These are phyloP conservation scores for Aplosporella prunicola DNA, from an alignment of 2,329 filamentous ascomycete genomes.

Conservation along the genomic window DNA sequence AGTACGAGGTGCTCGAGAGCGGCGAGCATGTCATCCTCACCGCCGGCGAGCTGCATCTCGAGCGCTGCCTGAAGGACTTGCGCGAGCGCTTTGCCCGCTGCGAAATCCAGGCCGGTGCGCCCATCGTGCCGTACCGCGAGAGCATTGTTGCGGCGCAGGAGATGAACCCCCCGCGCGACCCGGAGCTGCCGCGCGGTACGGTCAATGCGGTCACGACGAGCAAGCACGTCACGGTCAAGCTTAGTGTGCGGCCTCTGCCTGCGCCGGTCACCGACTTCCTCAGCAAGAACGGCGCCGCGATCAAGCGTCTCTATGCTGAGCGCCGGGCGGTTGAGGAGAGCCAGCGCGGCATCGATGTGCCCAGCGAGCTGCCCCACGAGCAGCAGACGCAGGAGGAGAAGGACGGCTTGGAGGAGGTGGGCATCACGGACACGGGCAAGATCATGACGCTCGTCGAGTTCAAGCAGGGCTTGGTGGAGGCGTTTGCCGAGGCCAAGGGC, in stretches of 20 bases:
- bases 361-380: constrained; percentile 24
- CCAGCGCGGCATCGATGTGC: constrained; percentile 30
- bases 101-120: constrained; percentile 86
- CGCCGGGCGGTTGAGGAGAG: constrained; percentile 42
- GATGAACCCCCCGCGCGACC: constrained; percentile 81
- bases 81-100: constrained; percentile 87
- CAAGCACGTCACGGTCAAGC: constrained; percentile 69
- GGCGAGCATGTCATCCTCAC: constrained; percentile 94
- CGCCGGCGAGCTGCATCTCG: constrained; percentile 87
- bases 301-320: constrained; percentile 71
- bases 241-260: constrained; percentile 73
- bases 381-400: constrained; percentile 34
- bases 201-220: constrained; percentile 69
- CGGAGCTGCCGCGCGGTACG: constrained; percentile 75
- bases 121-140: constrained; percentile 93
- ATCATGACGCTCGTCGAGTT: constrained; percentile 66
- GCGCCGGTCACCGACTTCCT: constrained; percentile 74
- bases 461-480: constrained; percentile 57
- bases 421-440: constrained; percentile 48
- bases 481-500: constrained; percentile 62
- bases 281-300: constrained; percentile 64
- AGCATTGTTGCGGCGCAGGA: constrained; percentile 80
- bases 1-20: constrained; percentile 86
- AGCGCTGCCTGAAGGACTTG: constrained; percentile 86
- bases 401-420: constrained; percentile 36